Evolutionary conservation across 345 rosid genomes (phyloP), one percentile per base, ranked within the genome.

Genomic region (Rhizophora mangle): DNA sequence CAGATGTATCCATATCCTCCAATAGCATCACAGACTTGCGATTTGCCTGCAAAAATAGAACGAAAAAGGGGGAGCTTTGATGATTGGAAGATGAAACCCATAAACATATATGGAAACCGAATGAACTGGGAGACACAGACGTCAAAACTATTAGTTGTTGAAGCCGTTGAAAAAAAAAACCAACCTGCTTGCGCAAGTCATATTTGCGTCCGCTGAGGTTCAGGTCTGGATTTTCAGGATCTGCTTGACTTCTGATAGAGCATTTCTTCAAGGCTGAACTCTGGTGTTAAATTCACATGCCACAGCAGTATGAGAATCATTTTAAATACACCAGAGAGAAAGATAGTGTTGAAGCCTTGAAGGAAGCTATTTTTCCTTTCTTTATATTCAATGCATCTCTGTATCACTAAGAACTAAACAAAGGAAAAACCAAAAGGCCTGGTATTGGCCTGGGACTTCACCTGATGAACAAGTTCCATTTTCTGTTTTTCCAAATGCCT

Each of bases 1-100:
- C 90, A 21, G 96, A 87, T 60, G 80, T 92, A 67, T 95, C 98
- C 98, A 95, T 95, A 80, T 95, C 96, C 67, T 89, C 98, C 37
- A 79, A 26, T 36, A 79, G 64, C 19, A 80, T 71, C 7, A 79
- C 56, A 0, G 99, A 88, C 56, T 66, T 82, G 29, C 96, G 78
- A 2, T 63, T 73, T 52, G 82, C 94, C 91, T 85, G 49, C 60
- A 56, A 68, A 36, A n/a, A 57, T 24, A 6, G 19, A 37, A 6
- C 15, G 9, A 6, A 64, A 30, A 68, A 43, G 39, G 15, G 19
- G 7, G 49, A 19, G 49, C 29, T 6, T n/a, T 6, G 16, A 24
- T 8, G 16, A 6, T 68, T 32, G 8, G 43, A 5, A 34, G 36
- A 34, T 37, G 59, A 8, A 36, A 57, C 52, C 18, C 19, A 66